A percentile compares a stretch with the other conserved stretches of the same genome.
Evolutionary conservation across 1,284 basidiomycete genomes (phyloP).

Genomic region (Puccinia novopanici): DNA sequence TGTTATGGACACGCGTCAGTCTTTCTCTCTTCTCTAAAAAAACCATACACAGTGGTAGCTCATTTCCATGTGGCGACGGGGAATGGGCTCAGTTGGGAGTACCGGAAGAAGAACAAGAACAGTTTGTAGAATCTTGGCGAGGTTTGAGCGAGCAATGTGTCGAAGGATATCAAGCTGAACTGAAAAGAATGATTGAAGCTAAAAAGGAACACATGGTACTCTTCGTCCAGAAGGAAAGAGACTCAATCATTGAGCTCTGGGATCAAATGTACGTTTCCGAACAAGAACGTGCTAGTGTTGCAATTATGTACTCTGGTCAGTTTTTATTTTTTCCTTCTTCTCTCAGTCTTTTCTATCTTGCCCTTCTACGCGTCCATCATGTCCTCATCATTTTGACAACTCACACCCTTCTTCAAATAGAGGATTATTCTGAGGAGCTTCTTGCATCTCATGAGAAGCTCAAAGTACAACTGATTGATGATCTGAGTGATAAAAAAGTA

Average conservation of each 20-base stretch:
- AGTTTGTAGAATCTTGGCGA: conserved; percentile 74
- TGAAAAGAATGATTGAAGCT: conserved; percentile 83
- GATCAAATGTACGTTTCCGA: conserved; percentile 81
- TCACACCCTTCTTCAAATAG: conserved; percentile 61
- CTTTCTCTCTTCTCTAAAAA: background rate
- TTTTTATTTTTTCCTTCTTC: conserved; percentile 41
- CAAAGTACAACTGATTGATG: conserved; percentile 75
- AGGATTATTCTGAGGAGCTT: conserved; percentile 84
- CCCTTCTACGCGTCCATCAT: background rate
- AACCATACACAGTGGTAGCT: background rate
- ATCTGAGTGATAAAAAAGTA: conserved; percentile 73
- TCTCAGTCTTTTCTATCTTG: background rate
- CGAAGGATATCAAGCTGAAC: conserved; percentile 74
- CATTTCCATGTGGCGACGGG: background rate
- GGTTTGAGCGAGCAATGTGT: conserved; percentile 65
- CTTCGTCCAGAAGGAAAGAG: conserved; percentile 79
- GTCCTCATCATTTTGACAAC: conserved; percentile 29
- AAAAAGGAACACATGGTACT: conserved; percentile 82
- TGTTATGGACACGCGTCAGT: conserved; percentile 67
- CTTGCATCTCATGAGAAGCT: conserved; percentile 84
- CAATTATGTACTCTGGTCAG: conserved; percentile 76
- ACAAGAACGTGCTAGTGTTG: conserved; percentile 77
- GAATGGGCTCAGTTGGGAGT: conserved; percentile 72
- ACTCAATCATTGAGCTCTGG: conserved; percentile 80
- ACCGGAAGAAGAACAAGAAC: conserved; percentile 71